Base-by-base conservation (phyloP, 2,329 filamentous ascomycete genomes). In the Calonectria pteridis region DNA sequence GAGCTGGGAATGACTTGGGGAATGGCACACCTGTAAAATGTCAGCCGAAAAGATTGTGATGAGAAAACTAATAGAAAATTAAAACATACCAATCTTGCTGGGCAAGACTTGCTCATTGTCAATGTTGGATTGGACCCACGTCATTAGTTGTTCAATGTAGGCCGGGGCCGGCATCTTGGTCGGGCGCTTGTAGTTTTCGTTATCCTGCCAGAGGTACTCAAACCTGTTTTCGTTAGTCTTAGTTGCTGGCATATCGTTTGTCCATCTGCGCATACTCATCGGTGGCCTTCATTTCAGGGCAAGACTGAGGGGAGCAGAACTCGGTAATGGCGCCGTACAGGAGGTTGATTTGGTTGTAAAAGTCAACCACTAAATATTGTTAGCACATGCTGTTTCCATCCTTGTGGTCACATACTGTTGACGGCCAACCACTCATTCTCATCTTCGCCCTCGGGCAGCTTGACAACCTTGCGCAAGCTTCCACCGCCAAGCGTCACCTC, bases 291-390 rank as follows among this genome's bases (percentile, higher is more conserved):
- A 99, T 99, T 87, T 98, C 97, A 0, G 97, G 97, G 84, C 97
- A 99, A 77, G 95, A 95, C 84, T 97, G 94, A 37, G 97, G 96
- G 31, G 97, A 98, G 89, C 97, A 99, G 86, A 99, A 99, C 84
- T 99, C 97, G 73, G 97, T 99, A 83, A 99, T 99, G 78, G 97
- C 97, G 73, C 97, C 97, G 84, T 99, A 99, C 73, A 99, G 93
- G 43, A 99, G 91, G 87, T 99, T 99, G 89, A 99, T 98, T 86
- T 99, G 97, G 88, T 99, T 99, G 91, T 99, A 99, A 86, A 99
- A 99, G 86, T 99, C 97, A 88, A 99, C 97, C 88, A 99, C 96
- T 98, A 79, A 29, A 29, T 28, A 5, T 18, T 26, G 72, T 76
- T 43, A 76, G 71, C 43, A n/a, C 37, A 1, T 6, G 7, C 3